A percentile compares a stretch with the other conserved stretches of the same genome.
Conservation (phyloP, 2,329 filamentous ascomycete species). For the Microdochium nivale region DNA sequence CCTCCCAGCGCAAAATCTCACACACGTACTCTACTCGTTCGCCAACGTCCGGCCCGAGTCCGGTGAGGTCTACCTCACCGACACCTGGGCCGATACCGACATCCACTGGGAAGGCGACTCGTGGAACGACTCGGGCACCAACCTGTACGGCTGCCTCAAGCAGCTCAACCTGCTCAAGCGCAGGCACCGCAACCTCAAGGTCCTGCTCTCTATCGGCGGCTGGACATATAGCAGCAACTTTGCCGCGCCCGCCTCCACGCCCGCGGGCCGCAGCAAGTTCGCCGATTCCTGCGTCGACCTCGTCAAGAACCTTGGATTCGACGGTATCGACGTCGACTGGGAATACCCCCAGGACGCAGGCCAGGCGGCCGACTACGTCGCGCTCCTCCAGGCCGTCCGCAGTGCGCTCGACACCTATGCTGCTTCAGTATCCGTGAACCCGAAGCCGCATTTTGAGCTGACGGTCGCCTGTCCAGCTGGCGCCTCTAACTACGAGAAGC, state of each 20-base stretch:
- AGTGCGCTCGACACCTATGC: slow-evolving; percentile 50
- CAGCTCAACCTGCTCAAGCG: slow-evolving; percentile 80
- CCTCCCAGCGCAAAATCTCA: slow-evolving; percentile 71
- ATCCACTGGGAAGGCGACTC: slow-evolving; percentile 64
- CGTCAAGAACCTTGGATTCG: slow-evolving; percentile 73
- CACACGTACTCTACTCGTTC: slow-evolving; percentile 85
- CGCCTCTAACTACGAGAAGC: slow-evolving; percentile 50
- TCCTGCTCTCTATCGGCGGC: slow-evolving; percentile 80
- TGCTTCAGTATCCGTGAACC: slow-evolving; percentile 22
- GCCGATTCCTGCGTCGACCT: slow-evolving; percentile 66
- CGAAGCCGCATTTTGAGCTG: slow-evolving; percentile 49
- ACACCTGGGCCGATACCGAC: slow-evolving; percentile 59
- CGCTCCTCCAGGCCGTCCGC: slow-evolving; percentile 49
- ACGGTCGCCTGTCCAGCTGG: slow-evolving; percentile 58
- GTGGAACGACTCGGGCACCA: slow-evolving; percentile 65
- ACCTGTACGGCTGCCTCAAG: slow-evolving; percentile 84
- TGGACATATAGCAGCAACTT: slow-evolving; percentile 92
- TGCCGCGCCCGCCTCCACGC: slow-evolving; percentile 61
- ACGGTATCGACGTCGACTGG: slow-evolving; percentile 63
- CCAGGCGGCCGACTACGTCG: slow-evolving; percentile 50
- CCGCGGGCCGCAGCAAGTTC: slow-evolving; percentile 61
- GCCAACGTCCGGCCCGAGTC: slow-evolving; percentile 73
- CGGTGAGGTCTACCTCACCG: slow-evolving; percentile 69
- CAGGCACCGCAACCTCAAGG: slow-evolving; percentile 72
- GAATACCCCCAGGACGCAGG: slow-evolving; percentile 49